Percentiles rank a stretch among this genome's conserved stretches.
Evolutionary conservation across 805 yeast genomes (phyloP).

Genomic region (Candida quercuum): DNA sequence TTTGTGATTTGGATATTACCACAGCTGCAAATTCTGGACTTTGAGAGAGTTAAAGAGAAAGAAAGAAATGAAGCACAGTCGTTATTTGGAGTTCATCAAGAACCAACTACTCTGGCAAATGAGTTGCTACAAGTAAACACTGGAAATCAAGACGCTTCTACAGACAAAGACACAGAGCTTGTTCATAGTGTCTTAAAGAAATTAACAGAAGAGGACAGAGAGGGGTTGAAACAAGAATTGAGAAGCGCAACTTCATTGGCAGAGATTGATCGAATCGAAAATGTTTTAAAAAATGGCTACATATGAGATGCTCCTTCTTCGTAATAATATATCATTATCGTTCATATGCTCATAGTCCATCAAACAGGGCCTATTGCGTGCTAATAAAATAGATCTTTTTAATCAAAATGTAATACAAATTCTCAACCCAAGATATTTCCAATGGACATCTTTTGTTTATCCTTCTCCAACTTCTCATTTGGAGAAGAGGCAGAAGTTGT

Average conservation of each 20-base stretch:
- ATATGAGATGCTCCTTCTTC: too few species aligned
- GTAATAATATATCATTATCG: too few species aligned
- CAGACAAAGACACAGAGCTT: conserved; percentile 28
- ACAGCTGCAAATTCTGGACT: conserved; percentile 59
- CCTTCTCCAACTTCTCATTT: conserved; percentile 4
- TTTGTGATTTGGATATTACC: conserved; percentile 63
- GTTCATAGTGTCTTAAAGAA: conserved; percentile 34
- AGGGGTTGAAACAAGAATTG: conserved; percentile 46
- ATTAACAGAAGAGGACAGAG: conserved; percentile 50
- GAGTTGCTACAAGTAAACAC: conserved; percentile 16
- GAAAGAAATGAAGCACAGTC: conserved; percentile 46
- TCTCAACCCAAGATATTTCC: conserved; percentile 16
- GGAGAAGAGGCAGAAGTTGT: background rate
- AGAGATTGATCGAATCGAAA: conserved; percentile 71
- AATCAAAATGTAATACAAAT: background rate
- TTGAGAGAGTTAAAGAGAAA: conserved; percentile 46
- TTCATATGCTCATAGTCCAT: background rate
- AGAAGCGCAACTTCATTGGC: conserved; percentile 60
- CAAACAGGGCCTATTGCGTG: background rate
- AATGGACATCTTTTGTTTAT: conserved; percentile 17
- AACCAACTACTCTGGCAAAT: conserved; percentile 26
- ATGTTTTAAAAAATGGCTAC: conserved; percentile 38
- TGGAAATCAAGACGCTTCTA: conserved; percentile 2
- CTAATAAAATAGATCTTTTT: background rate
- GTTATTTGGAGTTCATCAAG: conserved; percentile 32